Percentiles rank a stretch among this genome's conserved stretches.
Evolutionary conservation across 176 grass and related monocot species (phyloP).

Genomic region (Coix lacrymajobi): DNA sequence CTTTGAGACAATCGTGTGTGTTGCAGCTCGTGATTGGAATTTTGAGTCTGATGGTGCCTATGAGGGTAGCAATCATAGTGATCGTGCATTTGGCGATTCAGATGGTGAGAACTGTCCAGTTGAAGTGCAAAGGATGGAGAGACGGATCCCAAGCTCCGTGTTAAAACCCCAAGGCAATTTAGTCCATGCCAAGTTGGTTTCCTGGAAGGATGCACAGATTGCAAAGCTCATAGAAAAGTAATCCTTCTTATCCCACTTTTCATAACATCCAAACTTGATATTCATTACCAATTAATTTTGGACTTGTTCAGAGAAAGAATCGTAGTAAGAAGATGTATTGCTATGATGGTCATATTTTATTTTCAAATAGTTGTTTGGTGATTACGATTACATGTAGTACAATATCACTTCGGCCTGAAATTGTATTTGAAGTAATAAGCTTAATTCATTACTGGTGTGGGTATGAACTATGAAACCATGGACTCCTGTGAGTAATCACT

Average conservation of each 20-base stretch:
- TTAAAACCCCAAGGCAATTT: slow-evolving; percentile 22
- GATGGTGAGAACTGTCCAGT: slow-evolving; percentile 23
- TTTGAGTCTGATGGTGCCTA: slow-evolving; percentile 35
- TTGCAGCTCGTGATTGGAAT: slow-evolving; percentile 41
- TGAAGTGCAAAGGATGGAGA: slow-evolving; percentile 22
- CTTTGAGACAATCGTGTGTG: slow-evolving; percentile 2
- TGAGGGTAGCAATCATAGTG: slow-evolving; percentile 29
- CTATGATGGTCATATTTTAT: not conserved
- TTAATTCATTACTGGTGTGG: not conserved
- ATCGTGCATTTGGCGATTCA: slow-evolving; percentile 24
- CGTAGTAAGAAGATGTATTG: not conserved
- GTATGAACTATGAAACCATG: not conserved
- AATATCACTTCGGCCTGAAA: slow-evolving; percentile 3
- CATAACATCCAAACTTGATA: not conserved
- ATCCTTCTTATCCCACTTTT: not conserved
- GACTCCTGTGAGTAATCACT: not conserved
- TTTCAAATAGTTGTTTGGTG: slow-evolving; percentile 9
- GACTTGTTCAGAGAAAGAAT: slow-evolving; percentile 15
- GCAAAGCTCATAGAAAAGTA: slow-evolving; percentile 73
- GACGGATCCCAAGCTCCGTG: slow-evolving; percentile 3
- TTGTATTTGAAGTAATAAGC: not conserved
- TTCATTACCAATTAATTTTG: slow-evolving; percentile 1
- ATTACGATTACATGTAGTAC: slow-evolving; percentile 11
- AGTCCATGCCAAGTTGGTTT: slow-evolving; percentile 52
- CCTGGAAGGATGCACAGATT: slow-evolving; percentile 63